phyloP scores from a whole-genome alignment of 768 basidiomycete species.

The Lactarius hengduanensis region DNA sequence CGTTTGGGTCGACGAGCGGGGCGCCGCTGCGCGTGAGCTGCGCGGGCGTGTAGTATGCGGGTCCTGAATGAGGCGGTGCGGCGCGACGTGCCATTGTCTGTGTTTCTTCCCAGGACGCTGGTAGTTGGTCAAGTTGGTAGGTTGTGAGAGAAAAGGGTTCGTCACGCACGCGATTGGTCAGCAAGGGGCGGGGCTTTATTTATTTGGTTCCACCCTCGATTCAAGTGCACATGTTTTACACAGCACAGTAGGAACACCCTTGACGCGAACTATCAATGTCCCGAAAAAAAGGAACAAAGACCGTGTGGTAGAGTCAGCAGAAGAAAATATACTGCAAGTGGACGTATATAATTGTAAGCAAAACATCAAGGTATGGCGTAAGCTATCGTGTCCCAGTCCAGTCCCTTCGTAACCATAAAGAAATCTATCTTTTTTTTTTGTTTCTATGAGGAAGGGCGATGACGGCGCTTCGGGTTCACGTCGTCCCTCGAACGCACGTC shows the following conservation, averaged over 20 bases:
- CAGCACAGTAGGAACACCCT: neutral
- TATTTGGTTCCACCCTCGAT: neutral
- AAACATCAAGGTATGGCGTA: constrained; percentile 16
- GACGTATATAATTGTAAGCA: constrained; percentile 8
- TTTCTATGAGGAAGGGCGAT: constrained; percentile 23
- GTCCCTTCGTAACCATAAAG: neutral
- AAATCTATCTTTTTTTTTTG: neutral
- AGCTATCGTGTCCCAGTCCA: constrained; percentile 20
- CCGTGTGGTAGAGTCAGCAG: neutral
- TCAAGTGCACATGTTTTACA: too few species aligned
- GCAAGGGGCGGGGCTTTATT: neutral
- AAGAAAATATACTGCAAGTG: neutral
- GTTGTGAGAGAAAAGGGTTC: neutral
- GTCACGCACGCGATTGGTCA: neutral
- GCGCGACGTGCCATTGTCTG: constrained; percentile 65
- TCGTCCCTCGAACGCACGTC: constrained; percentile 60
- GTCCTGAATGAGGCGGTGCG: constrained; percentile 53
- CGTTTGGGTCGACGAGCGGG: constrained; percentile 53
- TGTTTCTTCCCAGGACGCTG: neutral
- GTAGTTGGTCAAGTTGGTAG: constrained; percentile 8
- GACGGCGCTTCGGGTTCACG: constrained; percentile 41
- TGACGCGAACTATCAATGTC: neutral
- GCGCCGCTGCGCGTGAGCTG: constrained; percentile 40
- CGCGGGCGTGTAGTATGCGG: constrained; percentile 51
- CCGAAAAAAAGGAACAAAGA: neutral